phyloP scores from a whole-genome alignment of 1,284 basidiomycete genomes.

The Vanrija humicola region DNA sequence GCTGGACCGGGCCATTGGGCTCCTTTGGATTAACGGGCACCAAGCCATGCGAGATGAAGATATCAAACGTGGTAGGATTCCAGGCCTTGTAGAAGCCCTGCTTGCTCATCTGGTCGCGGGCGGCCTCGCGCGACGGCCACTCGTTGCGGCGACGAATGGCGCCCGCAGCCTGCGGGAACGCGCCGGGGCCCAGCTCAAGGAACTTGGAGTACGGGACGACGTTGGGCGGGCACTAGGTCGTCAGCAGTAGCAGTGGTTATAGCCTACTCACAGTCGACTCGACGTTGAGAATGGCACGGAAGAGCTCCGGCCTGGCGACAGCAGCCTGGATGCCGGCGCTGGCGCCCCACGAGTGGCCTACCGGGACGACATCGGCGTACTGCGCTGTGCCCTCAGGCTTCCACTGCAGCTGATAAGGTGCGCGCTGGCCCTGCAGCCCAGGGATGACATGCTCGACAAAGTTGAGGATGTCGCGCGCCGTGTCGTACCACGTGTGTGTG shows the following conservation, averaged over 20 bases:
- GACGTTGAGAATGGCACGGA: conserved; percentile 55
- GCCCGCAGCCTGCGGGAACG: neutral
- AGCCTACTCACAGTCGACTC: conserved; percentile 57
- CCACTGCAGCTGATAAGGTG: conserved; percentile 9
- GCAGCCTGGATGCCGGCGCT: conserved; percentile 2
- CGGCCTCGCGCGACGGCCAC: conserved; percentile 1
- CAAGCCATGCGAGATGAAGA: conserved; percentile 66
- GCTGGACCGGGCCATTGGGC: conserved; percentile 19
- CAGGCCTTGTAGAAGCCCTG: conserved; percentile 4
- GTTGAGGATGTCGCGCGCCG: conserved; percentile 42
- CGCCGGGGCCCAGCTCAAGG: neutral
- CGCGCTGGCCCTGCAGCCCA: neutral
- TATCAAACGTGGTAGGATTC: conserved; percentile 27
- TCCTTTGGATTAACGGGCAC: conserved; percentile 35
- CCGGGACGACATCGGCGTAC: neutral
- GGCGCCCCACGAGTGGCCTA: conserved; percentile 72
- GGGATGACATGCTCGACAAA: conserved; percentile 52
- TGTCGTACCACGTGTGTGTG: conserved; percentile 40
- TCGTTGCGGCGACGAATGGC: conserved; percentile 11
- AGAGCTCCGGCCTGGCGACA: conserved; percentile 1
- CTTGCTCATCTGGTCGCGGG: neutral
- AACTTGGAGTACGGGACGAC: neutral
- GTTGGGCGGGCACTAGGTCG: neutral
- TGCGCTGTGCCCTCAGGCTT: conserved; percentile 1
- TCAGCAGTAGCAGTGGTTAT: neutral